phyloP scores from a whole-genome alignment of 768 basidiomycete genomes.

The Podaxis pistillaris region DNA sequence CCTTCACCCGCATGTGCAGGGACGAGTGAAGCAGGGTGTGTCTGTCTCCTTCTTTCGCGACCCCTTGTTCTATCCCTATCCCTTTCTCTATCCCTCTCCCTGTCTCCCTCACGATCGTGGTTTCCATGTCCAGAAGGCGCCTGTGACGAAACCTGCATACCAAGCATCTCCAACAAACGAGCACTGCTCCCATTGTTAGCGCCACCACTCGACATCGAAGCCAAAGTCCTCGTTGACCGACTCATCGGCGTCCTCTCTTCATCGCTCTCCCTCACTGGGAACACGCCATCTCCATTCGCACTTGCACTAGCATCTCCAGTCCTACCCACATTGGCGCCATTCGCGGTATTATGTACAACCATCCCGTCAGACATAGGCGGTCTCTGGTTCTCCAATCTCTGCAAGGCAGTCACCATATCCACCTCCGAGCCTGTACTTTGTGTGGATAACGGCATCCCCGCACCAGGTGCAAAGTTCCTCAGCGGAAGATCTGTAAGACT shows the following conservation, averaged over 20 bases:
- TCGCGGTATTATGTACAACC: neutral
- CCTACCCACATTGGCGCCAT: neutral
- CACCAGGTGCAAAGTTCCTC: slow-evolving; percentile 1
- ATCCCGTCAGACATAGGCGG: neutral
- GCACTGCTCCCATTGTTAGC: slow-evolving; percentile 2
- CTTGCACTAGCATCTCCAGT: neutral
- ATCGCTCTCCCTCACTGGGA: slow-evolving; percentile 13
- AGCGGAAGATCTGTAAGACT: neutral
- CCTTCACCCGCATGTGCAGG: slow-evolving; percentile 5
- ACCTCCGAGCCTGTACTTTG: neutral
- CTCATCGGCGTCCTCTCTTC: slow-evolving; percentile 14
- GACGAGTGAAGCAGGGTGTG: slow-evolving; percentile 8
- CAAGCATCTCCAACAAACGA: neutral
- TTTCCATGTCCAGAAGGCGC: neutral
- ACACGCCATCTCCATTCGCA: neutral
- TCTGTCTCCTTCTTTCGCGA: slow-evolving; percentile 3
- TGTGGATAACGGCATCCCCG: neutral
- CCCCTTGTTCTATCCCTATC: slow-evolving; percentile 5
- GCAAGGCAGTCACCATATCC: neutral
- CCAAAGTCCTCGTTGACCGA: slow-evolving; percentile 6
- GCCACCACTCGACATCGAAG: neutral
- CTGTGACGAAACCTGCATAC: neutral
- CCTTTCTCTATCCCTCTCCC: slow-evolving; percentile 7
- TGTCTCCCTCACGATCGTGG: neutral
- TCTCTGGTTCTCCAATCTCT: slow-evolving; percentile 1